phyloP scores from a whole-genome alignment of 257 asterid genomes.

The Scutellaria barbata region DNA sequence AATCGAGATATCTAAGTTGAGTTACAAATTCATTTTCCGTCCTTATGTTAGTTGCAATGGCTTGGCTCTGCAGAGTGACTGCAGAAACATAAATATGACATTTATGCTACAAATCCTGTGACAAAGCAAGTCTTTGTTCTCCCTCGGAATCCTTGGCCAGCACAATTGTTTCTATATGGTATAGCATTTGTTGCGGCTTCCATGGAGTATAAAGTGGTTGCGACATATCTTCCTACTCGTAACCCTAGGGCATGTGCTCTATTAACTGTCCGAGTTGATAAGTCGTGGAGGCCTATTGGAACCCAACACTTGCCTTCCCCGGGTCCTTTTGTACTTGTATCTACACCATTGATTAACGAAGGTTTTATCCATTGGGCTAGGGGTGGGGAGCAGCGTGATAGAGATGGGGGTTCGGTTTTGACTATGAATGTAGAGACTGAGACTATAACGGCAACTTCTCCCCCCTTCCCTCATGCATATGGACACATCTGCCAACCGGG shows the following conservation, averaged over 20 bases:
- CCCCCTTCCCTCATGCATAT: not conserved
- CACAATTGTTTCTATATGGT: not conserved
- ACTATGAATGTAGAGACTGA: conserved; percentile 19
- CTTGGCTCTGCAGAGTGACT: not conserved
- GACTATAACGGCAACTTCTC: not conserved
- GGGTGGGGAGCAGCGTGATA: no score
- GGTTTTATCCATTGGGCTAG: conserved; percentile 13
- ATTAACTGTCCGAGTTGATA: conserved; percentile 9
- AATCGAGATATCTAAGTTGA: not conserved
- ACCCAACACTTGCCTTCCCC: not conserved
- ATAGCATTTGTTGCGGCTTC: conserved; percentile 9
- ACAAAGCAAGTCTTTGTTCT: not conserved
- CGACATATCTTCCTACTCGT: not conserved
- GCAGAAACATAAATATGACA: not conserved
- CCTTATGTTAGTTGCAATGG: conserved; percentile 6
- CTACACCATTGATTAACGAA: not conserved
- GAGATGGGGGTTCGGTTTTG: not conserved
- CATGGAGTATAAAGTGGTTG: conserved; percentile 13
- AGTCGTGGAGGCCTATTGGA: not conserved
- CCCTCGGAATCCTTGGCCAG: not conserved
- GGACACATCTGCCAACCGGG: not conserved
- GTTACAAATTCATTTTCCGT: not conserved
- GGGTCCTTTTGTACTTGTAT: no score
- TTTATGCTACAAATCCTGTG: not conserved
- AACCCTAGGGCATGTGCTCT: not conserved